Evolutionary conservation across 139 green algal species (phyloP).

Genomic region (Chlamydomonas sp.): DNA sequence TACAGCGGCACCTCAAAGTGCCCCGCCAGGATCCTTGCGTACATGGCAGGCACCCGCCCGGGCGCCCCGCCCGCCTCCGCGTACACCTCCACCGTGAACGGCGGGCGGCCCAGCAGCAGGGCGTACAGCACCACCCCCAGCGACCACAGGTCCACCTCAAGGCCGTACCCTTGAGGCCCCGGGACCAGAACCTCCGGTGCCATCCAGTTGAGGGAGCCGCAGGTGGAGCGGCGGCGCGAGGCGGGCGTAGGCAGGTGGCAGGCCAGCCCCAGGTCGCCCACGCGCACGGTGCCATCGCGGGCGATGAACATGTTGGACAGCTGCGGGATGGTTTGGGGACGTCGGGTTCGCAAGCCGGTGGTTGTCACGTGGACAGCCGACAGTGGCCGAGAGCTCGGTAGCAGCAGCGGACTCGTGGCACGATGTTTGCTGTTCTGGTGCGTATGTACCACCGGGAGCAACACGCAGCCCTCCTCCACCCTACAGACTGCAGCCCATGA

Average conservation of each 20-base stretch:
- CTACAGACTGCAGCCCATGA: no score
- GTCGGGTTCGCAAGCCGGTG: no score
- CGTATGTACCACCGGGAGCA: no score
- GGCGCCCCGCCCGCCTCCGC: not conserved
- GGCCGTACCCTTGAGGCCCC: not conserved
- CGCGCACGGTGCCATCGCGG: slow-evolving; percentile 22
- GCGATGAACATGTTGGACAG: slow-evolving; percentile 32
- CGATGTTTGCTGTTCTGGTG: no score
- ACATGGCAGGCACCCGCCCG: not conserved
- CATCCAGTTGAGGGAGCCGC: slow-evolving; percentile 39
- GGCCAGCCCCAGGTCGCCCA: slow-evolving; percentile 34
- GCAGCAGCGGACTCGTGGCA: no score
- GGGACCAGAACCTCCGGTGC: slow-evolving; percentile 28
- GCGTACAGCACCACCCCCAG: slow-evolving; percentile 30
- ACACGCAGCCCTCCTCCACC: no score
- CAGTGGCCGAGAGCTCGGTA: no score
- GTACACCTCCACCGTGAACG: not conserved
- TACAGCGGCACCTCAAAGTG: no score
- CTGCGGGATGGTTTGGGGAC: not conserved
- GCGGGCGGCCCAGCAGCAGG: slow-evolving; percentile 21
- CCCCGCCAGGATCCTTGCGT: no score
- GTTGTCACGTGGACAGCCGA: no score
- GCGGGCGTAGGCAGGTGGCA: not conserved
- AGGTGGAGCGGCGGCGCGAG: slow-evolving; percentile 17
- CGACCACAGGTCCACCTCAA: slow-evolving; percentile 32